Evolutionary conservation across 805 yeast species (phyloP), one percentile per base, ranked within the genome.

Genomic region (Metschnikowia baotianmanensis): DNA sequence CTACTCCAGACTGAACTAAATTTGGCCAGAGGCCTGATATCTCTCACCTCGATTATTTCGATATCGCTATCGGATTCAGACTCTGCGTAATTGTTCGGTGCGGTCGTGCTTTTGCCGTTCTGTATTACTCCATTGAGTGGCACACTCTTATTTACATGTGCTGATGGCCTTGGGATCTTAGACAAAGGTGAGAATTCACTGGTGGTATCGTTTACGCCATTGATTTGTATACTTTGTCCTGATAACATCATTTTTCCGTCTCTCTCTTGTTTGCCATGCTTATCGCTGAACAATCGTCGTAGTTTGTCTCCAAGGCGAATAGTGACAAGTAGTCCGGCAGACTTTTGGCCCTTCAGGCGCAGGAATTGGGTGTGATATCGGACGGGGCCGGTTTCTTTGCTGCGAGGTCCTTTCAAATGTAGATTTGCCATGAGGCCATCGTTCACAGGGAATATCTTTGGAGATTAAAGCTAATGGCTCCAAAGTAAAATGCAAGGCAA

Each of bases 21-120:
- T 10, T 23, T 20, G 17, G 15, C 13, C n/a, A 21, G 4, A 13
- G 37, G 29, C 10, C 21, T 21, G 16, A 35, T 25, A 5, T 35
- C 16, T 10, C 49, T 38, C 9, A 48, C 51, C 28, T 50, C 53
- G 8, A 48, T 27, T 7, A 50, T 50, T 22, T 50, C 55, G n/a
- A 50, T 27, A 17, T 50, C 55, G 25, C 46, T 41, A 13, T 46
- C 55, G 13, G 19, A n/a, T 20, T 34, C 36, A 2, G 15, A 16
- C 16, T 22, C 23, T 15, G 21, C 28, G 5, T 36, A 34, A 16
- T 21, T 22, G 18, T 40, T 23, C 16, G 16, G 29, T 17, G 9
- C 27, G 11, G 22, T 31, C 6, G 20, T 9, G 10, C 16, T 19
- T 17, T 25, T 8, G 4, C 24, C 38, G 10, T 10, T 35, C 12